Base-by-base conservation (phyloP, 2,329 filamentous ascomycete genomes). In the Aspergillus candidus region DNA sequence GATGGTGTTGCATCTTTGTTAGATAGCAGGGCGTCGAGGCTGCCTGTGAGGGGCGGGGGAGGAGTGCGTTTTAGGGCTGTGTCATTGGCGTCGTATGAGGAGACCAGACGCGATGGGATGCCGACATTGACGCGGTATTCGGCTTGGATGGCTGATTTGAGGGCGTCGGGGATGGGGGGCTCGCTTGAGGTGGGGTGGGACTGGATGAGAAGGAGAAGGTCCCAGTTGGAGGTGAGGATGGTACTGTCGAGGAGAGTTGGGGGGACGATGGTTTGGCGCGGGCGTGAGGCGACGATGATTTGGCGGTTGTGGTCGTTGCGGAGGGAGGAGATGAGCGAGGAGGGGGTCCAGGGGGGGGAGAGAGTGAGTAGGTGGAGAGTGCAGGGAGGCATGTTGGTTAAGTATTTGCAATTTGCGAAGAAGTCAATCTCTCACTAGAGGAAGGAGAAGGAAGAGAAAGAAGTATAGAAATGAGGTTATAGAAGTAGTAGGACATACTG, bases 281-380 rank as follows among this genome's bases (percentile, higher is more conserved):
- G 63, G 35, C 62, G 61, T 10, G 66, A 68, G 36, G 62, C 51
- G 27, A 66, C 55, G 11, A 69, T 54, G 15, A 67, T 51, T 39
- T 60, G 47, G 30, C 57, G 44, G 6, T 50, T 40, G 18, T 53
- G 48, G 30, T 51, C 49, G 38, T 58, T 39, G 10, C 52, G 51
- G 35, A 69, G 56, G 11, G 55, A 35, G 12, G 51, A 35, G 38
- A 67, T 37, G 47, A 67, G 65, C 8, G 46, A 46, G 27, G 54
- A 49, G 12, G 58, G 36, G 13, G 54, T 44, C 18, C 53, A 56
- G 15, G 45, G 38, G 4, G 56, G 45, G 12, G 50, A 44, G 18
- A 68, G 58, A 3, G 54, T 40, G 32, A 68, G 48, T 17, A 67
- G 61, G 38, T 68, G 63, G 32, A 69, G 55, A 2, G 60, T 66